Percentiles rank a stretch among this genome's conserved stretches.
Conservation (phyloP, 352 stramenopile species). For the Pythium scleroteichum region DNA sequence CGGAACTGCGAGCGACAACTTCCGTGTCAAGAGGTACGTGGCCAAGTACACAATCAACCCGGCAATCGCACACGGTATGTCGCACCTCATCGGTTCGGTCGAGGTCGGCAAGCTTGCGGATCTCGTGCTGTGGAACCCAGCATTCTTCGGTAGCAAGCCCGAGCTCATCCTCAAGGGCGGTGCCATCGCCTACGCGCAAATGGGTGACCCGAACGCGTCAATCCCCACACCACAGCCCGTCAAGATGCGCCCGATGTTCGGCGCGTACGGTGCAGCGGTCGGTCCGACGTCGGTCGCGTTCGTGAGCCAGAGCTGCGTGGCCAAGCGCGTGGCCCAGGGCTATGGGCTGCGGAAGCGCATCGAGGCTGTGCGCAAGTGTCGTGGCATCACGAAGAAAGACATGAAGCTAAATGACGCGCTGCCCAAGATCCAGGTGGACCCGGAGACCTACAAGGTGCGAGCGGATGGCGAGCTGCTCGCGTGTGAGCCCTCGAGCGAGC, state of each 20-base stretch:
- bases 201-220: slow-evolving; percentile 96
- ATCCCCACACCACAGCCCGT: slow-evolving; percentile 97
- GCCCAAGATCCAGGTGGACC: slow-evolving; percentile 93
- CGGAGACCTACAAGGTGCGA: slow-evolving; percentile 95
- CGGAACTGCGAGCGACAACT: slow-evolving; percentile 88
- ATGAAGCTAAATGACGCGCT: slow-evolving; percentile 97
- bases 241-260: slow-evolving; percentile 96
- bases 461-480: slow-evolving; percentile 89
- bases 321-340: slow-evolving; percentile 55
- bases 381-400: slow-evolving; percentile 92
- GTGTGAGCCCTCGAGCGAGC: slow-evolving; percentile 77
- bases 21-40: slow-evolving; percentile 94
- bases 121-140: slow-evolving; percentile 94
- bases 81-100: slow-evolving; percentile 93
- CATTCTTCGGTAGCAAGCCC: slow-evolving; percentile 95
- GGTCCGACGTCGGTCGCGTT: slow-evolving; percentile 86
- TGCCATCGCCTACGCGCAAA: slow-evolving; percentile 93
- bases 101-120: slow-evolving; percentile 94
- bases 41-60: slow-evolving; percentile 99
- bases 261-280: slow-evolving; percentile 60
- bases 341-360: slow-evolving; percentile 91
- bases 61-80: slow-evolving; percentile 96
- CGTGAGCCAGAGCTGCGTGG: slow-evolving; percentile 84
- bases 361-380: slow-evolving; percentile 80
- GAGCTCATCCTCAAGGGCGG: slow-evolving; percentile 97